Evolutionary conservation across 257 asterid genomes (phyloP).

Genomic region (Forsythia suspensa): DNA sequence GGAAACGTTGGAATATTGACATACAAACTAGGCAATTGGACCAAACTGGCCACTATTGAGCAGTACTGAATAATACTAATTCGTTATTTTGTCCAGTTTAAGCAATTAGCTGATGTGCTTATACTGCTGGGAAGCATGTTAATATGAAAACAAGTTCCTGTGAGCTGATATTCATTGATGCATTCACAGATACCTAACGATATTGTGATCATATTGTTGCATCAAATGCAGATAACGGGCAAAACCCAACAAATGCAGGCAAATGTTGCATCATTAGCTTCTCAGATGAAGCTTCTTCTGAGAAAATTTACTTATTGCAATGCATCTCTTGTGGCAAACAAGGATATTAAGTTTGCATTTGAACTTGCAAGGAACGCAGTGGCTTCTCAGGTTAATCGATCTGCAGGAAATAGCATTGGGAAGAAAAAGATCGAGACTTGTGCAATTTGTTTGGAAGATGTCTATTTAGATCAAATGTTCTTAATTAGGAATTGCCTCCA

Average conservation of each 20-base stretch:
- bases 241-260: conserved; percentile 13
- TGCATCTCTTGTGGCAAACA: conserved; percentile 28
- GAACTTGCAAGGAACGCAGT: conserved; percentile 44
- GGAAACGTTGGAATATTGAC: neutral
- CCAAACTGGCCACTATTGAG: neutral
- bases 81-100: neutral
- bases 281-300: conserved; percentile 39
- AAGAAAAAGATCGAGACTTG: conserved; percentile 38
- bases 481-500: conserved; percentile 44
- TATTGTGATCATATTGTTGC: conserved; percentile 9
- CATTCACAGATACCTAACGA: neutral
- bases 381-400: conserved; percentile 26
- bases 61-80: neutral
- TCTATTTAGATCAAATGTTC: conserved; percentile 39
- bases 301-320: conserved; percentile 28
- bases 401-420: conserved; percentile 20
- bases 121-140: neutral
- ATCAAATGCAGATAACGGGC: conserved; percentile 47
- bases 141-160: neutral
- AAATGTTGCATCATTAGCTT: conserved; percentile 28
- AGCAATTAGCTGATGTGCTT: neutral
- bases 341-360: conserved; percentile 39
- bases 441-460: conserved; percentile 56
- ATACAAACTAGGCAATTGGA: neutral
- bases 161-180: neutral